Percentiles rank a stretch among this genome's conserved stretches.
phyloP scores from a whole-genome alignment of 441 rosid genomes.

The Geranium incanum region DNA sequence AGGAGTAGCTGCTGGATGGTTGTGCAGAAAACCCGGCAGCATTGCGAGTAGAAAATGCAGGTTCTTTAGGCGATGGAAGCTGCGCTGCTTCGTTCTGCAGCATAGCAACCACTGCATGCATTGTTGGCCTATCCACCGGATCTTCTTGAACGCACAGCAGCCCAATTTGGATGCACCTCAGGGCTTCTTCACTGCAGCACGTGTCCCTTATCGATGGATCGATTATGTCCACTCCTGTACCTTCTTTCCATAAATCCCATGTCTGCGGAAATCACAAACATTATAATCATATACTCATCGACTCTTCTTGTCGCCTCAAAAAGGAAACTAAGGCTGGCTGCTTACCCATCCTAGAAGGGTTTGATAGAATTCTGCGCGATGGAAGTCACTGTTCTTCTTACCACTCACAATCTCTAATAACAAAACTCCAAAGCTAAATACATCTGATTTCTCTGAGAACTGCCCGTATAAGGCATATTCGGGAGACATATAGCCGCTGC shows the following conservation, averaged over 20 bases:
- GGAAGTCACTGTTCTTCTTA: constrained; percentile 61
- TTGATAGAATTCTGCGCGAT: constrained; percentile 26
- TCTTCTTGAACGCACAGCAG: constrained; percentile 41
- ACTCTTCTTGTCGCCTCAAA: no score
- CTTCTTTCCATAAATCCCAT: constrained; percentile 40
- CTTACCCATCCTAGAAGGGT: constrained; percentile 43
- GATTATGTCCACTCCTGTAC: constrained; percentile 25
- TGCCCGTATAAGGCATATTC: constrained; percentile 16
- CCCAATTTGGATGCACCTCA: constrained; percentile 35
- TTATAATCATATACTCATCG: not conserved
- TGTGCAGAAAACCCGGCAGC: not conserved
- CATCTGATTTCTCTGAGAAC: constrained; percentile 40
- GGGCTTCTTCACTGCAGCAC: constrained; percentile 17
- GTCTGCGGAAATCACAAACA: constrained; percentile 21
- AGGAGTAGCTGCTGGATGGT: not conserved
- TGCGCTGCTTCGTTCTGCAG: constrained; percentile 25
- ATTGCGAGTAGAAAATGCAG: constrained; percentile 15
- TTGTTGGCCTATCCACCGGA: constrained; percentile 27
- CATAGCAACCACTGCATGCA: constrained; percentile 25
- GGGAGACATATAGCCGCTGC: not conserved
- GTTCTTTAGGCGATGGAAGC: constrained; percentile 29
- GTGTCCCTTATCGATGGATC: constrained; percentile 26
- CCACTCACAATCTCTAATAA: constrained; percentile 73
- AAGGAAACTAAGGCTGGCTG: constrained; percentile 11
- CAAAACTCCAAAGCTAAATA: constrained; percentile 78